Base-by-base conservation (phyloP, 805 yeast species). In the Lipomyces chichibuensis region DNA sequence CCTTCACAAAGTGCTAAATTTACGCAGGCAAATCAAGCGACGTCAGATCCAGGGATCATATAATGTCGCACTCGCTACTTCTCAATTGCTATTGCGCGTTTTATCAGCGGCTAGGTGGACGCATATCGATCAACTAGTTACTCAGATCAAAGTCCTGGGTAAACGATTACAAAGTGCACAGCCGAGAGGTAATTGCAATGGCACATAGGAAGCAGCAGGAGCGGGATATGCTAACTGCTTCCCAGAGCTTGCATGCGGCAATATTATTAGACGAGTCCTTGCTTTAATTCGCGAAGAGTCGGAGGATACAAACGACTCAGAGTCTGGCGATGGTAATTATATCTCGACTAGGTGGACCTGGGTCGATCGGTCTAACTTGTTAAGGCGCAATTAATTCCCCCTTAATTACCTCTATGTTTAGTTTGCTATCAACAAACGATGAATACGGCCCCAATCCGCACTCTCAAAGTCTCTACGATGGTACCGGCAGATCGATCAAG, bases 81-180 rank as follows among this genome's bases (percentile, higher is more conserved):
- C 97, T 23, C 96, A 92, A 72, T 80, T 94, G 60, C 78, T 95
- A 69, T 89, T 91, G 86, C 85, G 97, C 77, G 95, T 92, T 61
- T 88, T 92, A 25, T 91, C 98, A 0, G 90, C 90, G 13, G 91
- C 95, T 1, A 83, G 97, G 76, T 95, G 98, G 98, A 82, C 85
- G 60, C 85, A 86, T 65, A 85, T 91, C 11, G 88, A 85, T 66
- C 92, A 90, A 68, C 82, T 94, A 69, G 88, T 94, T 33, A 78
- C 78, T 20, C 86, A 89, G 66, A 86, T 94, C 71, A 86, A 96
- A 73, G 81, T 82, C 64, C 85, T 93, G 23, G 99, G 98, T 8
- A 80, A 81, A 52, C 79, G 84, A 39, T 79, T 95, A 59, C 77
- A 75, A 5, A 86, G 86, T 51, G 97, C 98, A 2, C 95, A 91